A percentile compares a stretch with the other conserved stretches of the same genome.
Evolutionary conservation across 2,329 filamentous ascomycete genomes (phyloP).

Genomic region (Claviceps pusilla): DNA sequence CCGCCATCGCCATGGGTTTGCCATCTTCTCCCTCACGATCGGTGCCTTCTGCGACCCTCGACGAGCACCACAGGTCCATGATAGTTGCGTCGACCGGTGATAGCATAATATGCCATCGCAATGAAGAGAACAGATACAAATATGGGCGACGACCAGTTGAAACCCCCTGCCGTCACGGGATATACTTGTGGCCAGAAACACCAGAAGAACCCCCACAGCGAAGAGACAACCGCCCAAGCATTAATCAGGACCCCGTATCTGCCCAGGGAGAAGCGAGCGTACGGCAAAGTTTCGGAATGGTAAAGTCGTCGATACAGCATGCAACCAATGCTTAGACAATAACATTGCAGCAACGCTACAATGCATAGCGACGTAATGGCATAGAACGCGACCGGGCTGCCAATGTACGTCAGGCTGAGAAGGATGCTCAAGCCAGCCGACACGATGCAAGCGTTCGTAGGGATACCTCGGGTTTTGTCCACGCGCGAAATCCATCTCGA

Average conservation of each 20-base stretch:
- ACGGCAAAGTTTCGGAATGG: constrained; percentile 6
- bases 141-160: constrained; percentile 7
- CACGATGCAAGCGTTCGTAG: constrained; percentile 6
- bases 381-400: constrained; percentile 8
- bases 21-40: neutral
- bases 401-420: constrained; percentile 7
- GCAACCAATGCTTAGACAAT: constrained; percentile 8
- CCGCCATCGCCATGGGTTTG: neutral
- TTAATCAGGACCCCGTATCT: constrained; percentile 7
- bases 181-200: constrained; percentile 7
- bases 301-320: constrained; percentile 6
- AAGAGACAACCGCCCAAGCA: constrained; percentile 2
- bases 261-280: constrained; percentile 6
- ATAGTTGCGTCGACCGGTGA: constrained; percentile 3
- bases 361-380: constrained; percentile 7
- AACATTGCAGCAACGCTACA: constrained; percentile 7
- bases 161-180: constrained; percentile 2
- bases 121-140: constrained; percentile 3
- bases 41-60: constrained; percentile 4
- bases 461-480: constrained; percentile 3
- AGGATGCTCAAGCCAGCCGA: constrained; percentile 1
- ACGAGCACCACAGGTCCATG: constrained; percentile 5
- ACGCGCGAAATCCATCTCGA: neutral
- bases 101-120: constrained; percentile 4
- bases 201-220: constrained; percentile 8